Evolutionary conservation across 345 rosid species (phyloP).

Genomic region (Raphanus sativus): DNA sequence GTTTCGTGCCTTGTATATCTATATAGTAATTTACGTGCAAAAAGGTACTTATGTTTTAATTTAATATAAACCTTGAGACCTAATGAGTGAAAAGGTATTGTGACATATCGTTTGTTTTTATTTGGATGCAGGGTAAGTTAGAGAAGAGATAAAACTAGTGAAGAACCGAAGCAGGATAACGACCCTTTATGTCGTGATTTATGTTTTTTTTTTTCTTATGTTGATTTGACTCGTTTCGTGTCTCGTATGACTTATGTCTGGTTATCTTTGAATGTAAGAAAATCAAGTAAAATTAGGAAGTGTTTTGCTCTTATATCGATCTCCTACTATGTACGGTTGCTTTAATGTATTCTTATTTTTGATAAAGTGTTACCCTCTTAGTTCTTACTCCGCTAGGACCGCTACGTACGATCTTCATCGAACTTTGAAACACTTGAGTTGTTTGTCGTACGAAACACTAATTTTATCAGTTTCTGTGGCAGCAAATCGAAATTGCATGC

Average conservation of each 20-base stretch:
- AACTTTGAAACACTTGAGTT: conserved; percentile 6
- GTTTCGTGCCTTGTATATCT: neutral
- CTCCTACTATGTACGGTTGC: conserved; percentile 20
- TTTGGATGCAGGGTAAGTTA: conserved; percentile 21
- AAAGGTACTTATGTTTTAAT: no score
- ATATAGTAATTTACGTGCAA: no score
- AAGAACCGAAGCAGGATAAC: conserved; percentile 5
- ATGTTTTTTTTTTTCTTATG: neutral
- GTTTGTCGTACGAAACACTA: neutral
- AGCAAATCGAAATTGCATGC: conserved; percentile 7
- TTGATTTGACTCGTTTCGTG: conserved; percentile 7
- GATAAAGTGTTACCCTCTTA: neutral
- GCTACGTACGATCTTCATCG: neutral
- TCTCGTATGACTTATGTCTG: conserved; percentile 5
- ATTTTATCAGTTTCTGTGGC: neutral
- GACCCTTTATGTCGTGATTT: conserved; percentile 5
- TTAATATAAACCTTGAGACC: neutral
- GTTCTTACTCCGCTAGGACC: neutral
- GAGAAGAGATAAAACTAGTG: neutral
- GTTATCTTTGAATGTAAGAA: conserved; percentile 22
- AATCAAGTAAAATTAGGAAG: neutral
- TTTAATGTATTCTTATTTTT: neutral
- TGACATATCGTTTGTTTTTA: neutral
- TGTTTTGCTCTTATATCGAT: neutral
- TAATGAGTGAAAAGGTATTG: neutral